These are phyloP conservation scores for Trichosporon faecale DNA, from an alignment of 1,284 basidiomycete genomes.

Conservation along the genomic window DNA sequence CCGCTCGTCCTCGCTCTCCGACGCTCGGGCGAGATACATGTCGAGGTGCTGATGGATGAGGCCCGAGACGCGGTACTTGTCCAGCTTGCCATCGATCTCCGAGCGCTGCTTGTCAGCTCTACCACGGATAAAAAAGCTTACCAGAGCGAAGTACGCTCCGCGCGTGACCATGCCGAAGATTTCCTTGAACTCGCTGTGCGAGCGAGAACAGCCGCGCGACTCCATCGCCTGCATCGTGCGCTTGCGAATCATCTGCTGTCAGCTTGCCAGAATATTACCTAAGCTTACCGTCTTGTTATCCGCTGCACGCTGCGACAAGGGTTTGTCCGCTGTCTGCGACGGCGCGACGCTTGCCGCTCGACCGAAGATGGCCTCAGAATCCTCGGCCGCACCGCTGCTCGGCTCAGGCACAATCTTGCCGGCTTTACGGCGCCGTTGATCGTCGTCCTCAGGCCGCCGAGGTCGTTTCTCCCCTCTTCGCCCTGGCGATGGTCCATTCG, in stretches of 20 bases:
- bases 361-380: slow-evolving; percentile 46
- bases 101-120: slow-evolving; percentile 20
- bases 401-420: slow-evolving; percentile 33
- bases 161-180: slow-evolving; percentile 45
- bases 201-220: slow-evolving; percentile 31
- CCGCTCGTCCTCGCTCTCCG: slow-evolving; percentile 1
- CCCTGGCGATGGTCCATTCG: slow-evolving; percentile 39
- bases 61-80: slow-evolving; percentile 36
- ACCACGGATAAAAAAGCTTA: slow-evolving; percentile 25
- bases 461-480: slow-evolving; percentile 45
- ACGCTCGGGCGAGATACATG: slow-evolving; percentile 38
- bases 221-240: slow-evolving; percentile 40
- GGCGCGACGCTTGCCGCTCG: slow-evolving; percentile 21
- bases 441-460: slow-evolving; percentile 19
- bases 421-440: slow-evolving; percentile 28
- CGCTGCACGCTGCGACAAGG: slow-evolving; percentile 27
- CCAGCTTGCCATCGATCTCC: slow-evolving; percentile 22
- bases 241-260: slow-evolving; percentile 43
- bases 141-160: slow-evolving; percentile 47
- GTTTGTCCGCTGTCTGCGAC: background rate
- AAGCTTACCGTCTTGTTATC: slow-evolving; percentile 17
- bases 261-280: background rate
- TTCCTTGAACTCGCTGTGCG: slow-evolving; percentile 45
- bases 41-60: slow-evolving; percentile 41
- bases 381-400: slow-evolving; percentile 11